These are phyloP conservation scores for Avena atlantica DNA, from an alignment of 176 grass and related monocot genomes.

Conservation along the genomic window DNA sequence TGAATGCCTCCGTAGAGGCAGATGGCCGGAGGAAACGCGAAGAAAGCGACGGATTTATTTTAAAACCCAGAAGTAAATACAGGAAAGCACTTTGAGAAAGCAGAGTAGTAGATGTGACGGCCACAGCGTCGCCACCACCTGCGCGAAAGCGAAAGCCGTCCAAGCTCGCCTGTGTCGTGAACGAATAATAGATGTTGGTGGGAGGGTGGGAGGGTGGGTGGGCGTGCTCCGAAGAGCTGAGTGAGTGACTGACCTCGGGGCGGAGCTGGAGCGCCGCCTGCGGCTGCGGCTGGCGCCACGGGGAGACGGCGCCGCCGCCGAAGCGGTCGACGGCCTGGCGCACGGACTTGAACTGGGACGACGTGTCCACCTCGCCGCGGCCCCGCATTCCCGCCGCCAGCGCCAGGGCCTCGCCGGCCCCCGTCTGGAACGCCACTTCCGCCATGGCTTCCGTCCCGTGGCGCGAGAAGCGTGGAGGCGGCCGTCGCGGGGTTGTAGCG, in stretches of 20 bases:
- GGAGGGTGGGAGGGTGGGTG: neutral
- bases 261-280: conserved; percentile 59
- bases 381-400: conserved; percentile 44
- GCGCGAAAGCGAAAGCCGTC: neutral
- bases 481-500: too few relatives aligned
- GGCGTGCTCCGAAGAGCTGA: neutral
- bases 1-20: neutral
- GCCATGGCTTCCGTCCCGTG: neutral
- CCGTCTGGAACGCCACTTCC: conserved; percentile 17
- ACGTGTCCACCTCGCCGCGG: conserved; percentile 84
- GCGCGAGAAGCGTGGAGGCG: neutral
- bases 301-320: conserved; percentile 54
- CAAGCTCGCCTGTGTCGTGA: too few relatives aligned
- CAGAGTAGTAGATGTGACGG: neutral
- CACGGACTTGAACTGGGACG: conserved; percentile 83
- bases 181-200: neutral
- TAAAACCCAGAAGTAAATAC: neutral
- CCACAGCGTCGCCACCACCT: neutral
- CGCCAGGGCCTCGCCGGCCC: neutral
- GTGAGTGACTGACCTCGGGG: conserved; percentile 64
- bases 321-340: conserved; percentile 78
- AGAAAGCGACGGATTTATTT: neutral
- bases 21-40: neutral
- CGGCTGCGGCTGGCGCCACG: conserved; percentile 48
- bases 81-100: conserved; percentile 29